Conservation (phyloP, 129 eudicot genomes). For the Pittosporum tobira region DNA sequence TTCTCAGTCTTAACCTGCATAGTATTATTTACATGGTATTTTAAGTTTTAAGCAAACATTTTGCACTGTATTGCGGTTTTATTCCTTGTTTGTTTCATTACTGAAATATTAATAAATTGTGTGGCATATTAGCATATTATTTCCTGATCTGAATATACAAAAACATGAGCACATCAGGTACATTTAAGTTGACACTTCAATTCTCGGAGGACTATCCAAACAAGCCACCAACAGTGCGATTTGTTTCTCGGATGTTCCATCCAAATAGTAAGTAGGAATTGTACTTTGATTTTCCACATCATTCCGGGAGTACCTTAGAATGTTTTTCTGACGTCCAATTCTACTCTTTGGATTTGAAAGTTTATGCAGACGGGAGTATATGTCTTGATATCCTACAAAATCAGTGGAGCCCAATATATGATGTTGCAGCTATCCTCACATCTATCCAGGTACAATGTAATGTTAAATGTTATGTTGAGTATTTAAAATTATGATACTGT, state of each 20-base stretch:
- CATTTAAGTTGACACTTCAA: constrained; percentile 73
- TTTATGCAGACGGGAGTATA: constrained; percentile 85
- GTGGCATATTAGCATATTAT: background rate
- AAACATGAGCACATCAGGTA: constrained; percentile 28
- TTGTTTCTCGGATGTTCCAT: constrained; percentile 77
- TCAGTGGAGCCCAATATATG: constrained; percentile 97
- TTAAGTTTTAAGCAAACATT: too few relatives aligned
- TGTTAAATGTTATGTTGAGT: constrained; percentile 6
- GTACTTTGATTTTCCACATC: background rate
- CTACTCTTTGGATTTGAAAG: constrained; percentile 23
- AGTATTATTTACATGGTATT: too few relatives aligned
- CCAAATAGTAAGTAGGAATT: constrained; percentile 58
- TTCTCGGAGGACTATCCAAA: constrained; percentile 64
- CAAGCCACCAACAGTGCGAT: constrained; percentile 76
- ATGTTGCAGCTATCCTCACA: constrained; percentile 86
- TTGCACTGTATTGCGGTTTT: too few relatives aligned
- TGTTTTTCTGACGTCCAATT: constrained; percentile 1
- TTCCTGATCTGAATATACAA: background rate
- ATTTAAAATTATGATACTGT: too few relatives aligned
- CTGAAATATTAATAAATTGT: too few relatives aligned
- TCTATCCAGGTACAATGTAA: constrained; percentile 61
- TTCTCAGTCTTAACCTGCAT: too few relatives aligned
- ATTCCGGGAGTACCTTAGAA: background rate
- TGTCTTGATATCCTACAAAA: constrained; percentile 85
- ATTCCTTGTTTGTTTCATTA: too few relatives aligned